Evolutionary conservation across 1,139 yeast species (phyloP).

Genomic region (Wickerhamomyces sp.): DNA sequence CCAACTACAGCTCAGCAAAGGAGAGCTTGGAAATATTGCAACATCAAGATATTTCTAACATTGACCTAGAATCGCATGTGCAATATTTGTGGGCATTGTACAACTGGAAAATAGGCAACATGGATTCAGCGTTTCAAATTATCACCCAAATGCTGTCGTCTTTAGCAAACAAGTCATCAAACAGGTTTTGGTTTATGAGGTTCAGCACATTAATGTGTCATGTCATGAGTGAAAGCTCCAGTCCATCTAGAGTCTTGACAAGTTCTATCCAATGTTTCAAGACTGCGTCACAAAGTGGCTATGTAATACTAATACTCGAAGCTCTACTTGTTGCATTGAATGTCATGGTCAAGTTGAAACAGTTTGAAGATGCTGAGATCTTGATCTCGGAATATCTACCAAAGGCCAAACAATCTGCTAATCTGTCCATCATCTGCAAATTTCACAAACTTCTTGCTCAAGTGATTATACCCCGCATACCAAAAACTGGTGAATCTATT

Average conservation of each 20-base stretch:
- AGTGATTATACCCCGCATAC: slow-evolving; percentile 16
- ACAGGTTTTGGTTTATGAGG: slow-evolving; percentile 36
- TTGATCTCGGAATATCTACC: slow-evolving; percentile 38
- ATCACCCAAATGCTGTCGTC: slow-evolving; percentile 28
- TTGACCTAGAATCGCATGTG: slow-evolving; percentile 25
- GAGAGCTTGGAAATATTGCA: slow-evolving; percentile 8
- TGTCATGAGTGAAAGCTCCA: slow-evolving; percentile 34
- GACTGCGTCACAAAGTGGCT: slow-evolving; percentile 38
- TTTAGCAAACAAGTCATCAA: slow-evolving; percentile 26
- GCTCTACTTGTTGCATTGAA: slow-evolving; percentile 37
- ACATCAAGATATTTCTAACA: slow-evolving; percentile 14
- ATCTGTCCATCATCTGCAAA: slow-evolving; percentile 31
- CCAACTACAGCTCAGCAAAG: slow-evolving; percentile 11
- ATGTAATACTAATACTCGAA: slow-evolving; percentile 34
- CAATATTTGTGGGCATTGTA: slow-evolving; percentile 19
- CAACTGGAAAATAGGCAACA: slow-evolving; percentile 25
- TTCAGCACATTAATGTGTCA: slow-evolving; percentile 41
- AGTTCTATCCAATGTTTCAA: slow-evolving; percentile 41
- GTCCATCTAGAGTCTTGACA: slow-evolving; percentile 38
- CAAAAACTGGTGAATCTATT: slow-evolving; percentile 2
- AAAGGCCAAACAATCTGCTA: slow-evolving; percentile 32
- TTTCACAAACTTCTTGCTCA: slow-evolving; percentile 37
- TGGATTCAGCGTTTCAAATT: slow-evolving; percentile 31
- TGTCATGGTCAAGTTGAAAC: slow-evolving; percentile 33
- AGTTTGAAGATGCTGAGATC: slow-evolving; percentile 33